Evolutionary conservation across 164 flowering plant genomes (phyloP), one percentile per base, ranked within the genome.

Genomic region (Piper betle): DNA sequence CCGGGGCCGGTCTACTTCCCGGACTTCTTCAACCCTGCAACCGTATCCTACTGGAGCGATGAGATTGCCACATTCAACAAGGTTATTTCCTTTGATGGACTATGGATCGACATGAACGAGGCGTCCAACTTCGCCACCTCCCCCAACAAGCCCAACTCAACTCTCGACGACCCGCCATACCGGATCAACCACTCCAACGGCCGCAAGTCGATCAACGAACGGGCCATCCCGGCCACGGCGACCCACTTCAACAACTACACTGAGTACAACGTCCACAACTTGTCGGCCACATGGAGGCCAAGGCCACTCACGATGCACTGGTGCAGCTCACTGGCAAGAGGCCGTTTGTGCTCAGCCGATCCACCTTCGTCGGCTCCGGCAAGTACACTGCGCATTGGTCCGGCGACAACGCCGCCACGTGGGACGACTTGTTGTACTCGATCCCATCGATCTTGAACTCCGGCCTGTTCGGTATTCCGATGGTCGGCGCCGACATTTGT

Each of bases 21-120:
- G 15, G 98, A 93, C 64, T 93, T 75, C 74, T 87, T 90, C 10
- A 84, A 87, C 70, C 97, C 97, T 7, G 78, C 73, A 59, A 86
- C 92, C 5, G 90, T 80, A 13, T 52, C 72, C 4, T 93, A 90
- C 88, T 90, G 97, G 99, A 75, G 66, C 6, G 91, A 85, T 70
- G 99, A 93, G 64, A 68, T 93, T 59, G 66, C 70, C 0, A 72
- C 92, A 5, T 93, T 93, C 68, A 94, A 78, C 62, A 72, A 85
- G 53, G 84, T 87, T 66, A 86, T 90, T 9, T 95, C 97, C 13
- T 82, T 93, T 19, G 90, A 93, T 73, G 99, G 99, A 93, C 78
- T 90, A 10, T 91, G 96, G 97, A 68, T 88, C 63, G 97, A 91
- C 74, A 91, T 91, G 97, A 91, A 93, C 37, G 96, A 93, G 63